These are phyloP conservation scores for Pleurotus tuoliensis DNA, from an alignment of 768 basidiomycete species.

Conservation along the genomic window DNA sequence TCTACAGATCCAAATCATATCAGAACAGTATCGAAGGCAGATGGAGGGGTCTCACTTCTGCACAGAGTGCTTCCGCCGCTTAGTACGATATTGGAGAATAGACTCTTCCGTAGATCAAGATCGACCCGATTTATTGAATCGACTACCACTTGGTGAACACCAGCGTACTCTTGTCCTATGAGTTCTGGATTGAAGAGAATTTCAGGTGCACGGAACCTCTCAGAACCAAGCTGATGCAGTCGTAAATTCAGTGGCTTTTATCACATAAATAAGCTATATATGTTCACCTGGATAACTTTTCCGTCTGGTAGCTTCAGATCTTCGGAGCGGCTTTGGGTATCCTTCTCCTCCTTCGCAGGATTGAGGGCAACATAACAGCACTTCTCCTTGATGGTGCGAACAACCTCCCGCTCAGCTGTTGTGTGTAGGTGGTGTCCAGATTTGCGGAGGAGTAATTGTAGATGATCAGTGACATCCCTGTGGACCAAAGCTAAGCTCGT, in stretches of 20 bases:
- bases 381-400: slow-evolving; percentile 97
- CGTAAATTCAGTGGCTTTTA: not conserved
- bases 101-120: slow-evolving; percentile 89
- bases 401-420: slow-evolving; percentile 94
- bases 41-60: slow-evolving; percentile 56
- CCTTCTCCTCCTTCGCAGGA: slow-evolving; percentile 95
- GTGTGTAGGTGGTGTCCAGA: slow-evolving; percentile 94
- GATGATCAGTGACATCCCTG: slow-evolving; percentile 95
- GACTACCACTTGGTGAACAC: slow-evolving; percentile 98
- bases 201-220: slow-evolving; percentile 96
- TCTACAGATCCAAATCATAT: slow-evolving; percentile 36
- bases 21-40: not conserved
- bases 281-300: slow-evolving; percentile 78
- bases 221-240: slow-evolving; percentile 72
- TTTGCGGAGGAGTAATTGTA: slow-evolving; percentile 91
- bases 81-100: slow-evolving; percentile 95
- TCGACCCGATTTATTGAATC: slow-evolving; percentile 97
- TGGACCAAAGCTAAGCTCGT: slow-evolving; percentile 6
- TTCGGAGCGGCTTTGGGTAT: slow-evolving; percentile 69
- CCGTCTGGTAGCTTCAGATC: slow-evolving; percentile 95
- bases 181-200: slow-evolving; percentile 97
- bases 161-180: slow-evolving; percentile 93
- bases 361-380: slow-evolving; percentile 93
- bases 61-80: slow-evolving; percentile 96
- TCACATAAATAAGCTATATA: slow-evolving; percentile 1